Base-by-base conservation (phyloP, 2,329 filamentous ascomycete genomes). In the Epichloe festucae region DNA sequence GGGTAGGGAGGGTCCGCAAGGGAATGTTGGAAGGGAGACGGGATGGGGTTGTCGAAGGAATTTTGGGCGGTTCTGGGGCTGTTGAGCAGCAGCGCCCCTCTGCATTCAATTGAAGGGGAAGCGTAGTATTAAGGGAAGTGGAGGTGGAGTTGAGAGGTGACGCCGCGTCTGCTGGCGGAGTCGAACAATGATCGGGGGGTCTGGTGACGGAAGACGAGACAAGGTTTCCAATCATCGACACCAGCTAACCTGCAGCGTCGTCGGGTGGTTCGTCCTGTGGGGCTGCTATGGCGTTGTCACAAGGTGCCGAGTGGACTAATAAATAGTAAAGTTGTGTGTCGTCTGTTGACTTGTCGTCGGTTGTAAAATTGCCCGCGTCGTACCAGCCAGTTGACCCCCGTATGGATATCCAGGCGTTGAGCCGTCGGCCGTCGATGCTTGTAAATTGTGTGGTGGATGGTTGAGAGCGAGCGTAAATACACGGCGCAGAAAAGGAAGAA, bases 11-110 rank as follows among this genome's bases (percentile, higher is more conserved):
- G 62, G 84, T 85, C 69, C 87, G 86, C 64, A 96, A 79, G 63
- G 90, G 90, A 68, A 96, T 95, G 72, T 87, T 88, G 71, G 87
- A 87, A 67, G 79, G 78, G 59, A 87, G 82, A 73, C 83, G 82
- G 70, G 76, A 77, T 62, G 75, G 75, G 59, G 71, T 77, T 78
- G 78, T 73, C 66, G 82, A 76, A 81, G 87, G 79, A 95, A 96
- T 96, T 72, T 81, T 96, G 89, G 77, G 78, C 75, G 76, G 73
- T 71, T 67, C 69, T 77, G 76, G 82, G 84, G 86, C 87, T 90
- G 85, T 78, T 71, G 70, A 70, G 77, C 79, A 82, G 82, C 83
- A 87, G 83, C 84, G 77, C 83, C 79, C 79, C 69, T 75, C 77
- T 72, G 75, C 75, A 70, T 62, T 64, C 53, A 55, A 62, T 65